These are phyloP conservation scores for Starmerella sp. DNA, from an alignment of 805 yeast species.

Conservation along the genomic window DNA sequence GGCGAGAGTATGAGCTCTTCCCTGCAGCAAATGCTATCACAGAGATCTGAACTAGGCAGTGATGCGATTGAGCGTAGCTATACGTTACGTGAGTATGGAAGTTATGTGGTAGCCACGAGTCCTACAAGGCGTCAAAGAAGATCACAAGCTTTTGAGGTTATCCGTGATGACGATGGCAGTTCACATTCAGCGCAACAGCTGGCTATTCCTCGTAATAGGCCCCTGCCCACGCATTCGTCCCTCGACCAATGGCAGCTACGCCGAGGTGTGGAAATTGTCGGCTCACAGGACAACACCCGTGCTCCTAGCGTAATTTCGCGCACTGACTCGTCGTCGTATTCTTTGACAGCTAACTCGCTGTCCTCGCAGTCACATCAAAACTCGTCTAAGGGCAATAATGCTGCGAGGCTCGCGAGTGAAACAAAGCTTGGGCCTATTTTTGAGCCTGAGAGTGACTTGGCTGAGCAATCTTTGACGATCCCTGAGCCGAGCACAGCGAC, in stretches of 20 bases:
- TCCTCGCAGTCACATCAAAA: background rate
- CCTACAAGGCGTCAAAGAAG: constrained; percentile 8
- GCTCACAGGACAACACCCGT: background rate
- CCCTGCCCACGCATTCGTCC: constrained; percentile 2
- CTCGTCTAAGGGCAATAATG: background rate
- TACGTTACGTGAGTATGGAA: constrained; percentile 15
- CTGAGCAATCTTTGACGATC: background rate
- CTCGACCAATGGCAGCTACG: background rate
- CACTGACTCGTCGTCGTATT: constrained; percentile 3
- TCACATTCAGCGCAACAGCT: background rate
- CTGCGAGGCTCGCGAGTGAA: background rate
- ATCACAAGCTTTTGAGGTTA: constrained; percentile 13
- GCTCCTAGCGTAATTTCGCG: constrained; percentile 4
- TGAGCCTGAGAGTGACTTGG: background rate
- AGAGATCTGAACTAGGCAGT: background rate
- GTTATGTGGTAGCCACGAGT: constrained; percentile 18
- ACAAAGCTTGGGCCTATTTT: background rate
- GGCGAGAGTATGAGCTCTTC: constrained; percentile 19
- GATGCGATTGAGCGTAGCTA: constrained; percentile 6
- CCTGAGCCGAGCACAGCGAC: background rate
- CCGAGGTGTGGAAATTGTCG: too few relatives aligned
- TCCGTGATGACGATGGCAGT: constrained; percentile 3
- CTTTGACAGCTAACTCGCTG: background rate
- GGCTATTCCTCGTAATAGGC: constrained; percentile 6
- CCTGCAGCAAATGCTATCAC: constrained; percentile 10